A percentile compares a stretch with the other conserved stretches of the same genome.
These are phyloP conservation scores for Brettanomyces anomalus DNA, from an alignment of 805 yeast genomes.

Conservation along the genomic window DNA sequence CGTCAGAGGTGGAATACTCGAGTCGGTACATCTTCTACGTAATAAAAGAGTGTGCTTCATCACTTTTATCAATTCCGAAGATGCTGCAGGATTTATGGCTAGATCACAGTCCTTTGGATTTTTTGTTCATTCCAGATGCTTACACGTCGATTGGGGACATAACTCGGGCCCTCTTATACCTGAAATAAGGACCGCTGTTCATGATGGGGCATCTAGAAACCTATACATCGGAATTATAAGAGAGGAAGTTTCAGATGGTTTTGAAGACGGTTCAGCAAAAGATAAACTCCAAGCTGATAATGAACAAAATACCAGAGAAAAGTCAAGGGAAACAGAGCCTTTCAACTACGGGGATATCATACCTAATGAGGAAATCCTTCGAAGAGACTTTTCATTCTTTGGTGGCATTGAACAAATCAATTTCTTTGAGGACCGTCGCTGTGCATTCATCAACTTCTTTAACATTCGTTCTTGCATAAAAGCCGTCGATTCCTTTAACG, in stretches of 20 bases:
- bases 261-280: not conserved
- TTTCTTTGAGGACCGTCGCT: conserved; percentile 55
- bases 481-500: conserved; percentile 50
- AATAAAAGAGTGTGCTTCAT: conserved; percentile 56
- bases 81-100: conserved; percentile 61
- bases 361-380: conserved; percentile 40
- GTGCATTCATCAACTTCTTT: conserved; percentile 69
- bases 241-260: conserved; percentile 15
- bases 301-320: conserved; percentile 2
- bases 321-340: conserved; percentile 1
- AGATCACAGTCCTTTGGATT: conserved; percentile 42
- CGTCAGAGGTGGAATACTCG: conserved; percentile 71
- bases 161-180: conserved; percentile 55
- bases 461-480: conserved; percentile 55
- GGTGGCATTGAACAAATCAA: conserved; percentile 76
- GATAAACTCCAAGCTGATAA: not conserved
- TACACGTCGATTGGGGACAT: conserved; percentile 67
- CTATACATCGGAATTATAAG: conserved; percentile 55
- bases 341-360: conserved; percentile 11
- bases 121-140: conserved; percentile 49
- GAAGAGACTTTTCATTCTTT: conserved; percentile 52
- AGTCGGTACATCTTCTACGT: conserved; percentile 40
- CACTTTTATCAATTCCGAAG: conserved; percentile 54
- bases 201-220: conserved; percentile 68
- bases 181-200: conserved; percentile 48